Evolutionary conservation across 164 flowering plant species (phyloP).

Genomic region (Tinospora cordifolia): DNA sequence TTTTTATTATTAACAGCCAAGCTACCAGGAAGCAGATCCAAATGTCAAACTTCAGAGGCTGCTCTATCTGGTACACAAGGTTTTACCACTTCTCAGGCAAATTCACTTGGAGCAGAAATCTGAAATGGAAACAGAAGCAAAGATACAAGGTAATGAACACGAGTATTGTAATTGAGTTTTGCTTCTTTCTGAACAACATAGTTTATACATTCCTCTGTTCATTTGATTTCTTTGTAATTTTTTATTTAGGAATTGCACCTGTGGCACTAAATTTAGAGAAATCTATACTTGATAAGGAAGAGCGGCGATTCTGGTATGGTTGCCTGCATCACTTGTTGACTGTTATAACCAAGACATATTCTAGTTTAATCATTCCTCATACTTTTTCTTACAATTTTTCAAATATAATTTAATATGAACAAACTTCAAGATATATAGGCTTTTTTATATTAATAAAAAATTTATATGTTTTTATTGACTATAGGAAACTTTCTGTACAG

Average conservation of each 20-base stretch:
- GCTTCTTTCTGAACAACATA: background rate
- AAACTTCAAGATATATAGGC: too few relatives aligned
- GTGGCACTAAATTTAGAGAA: slow-evolving; percentile 32
- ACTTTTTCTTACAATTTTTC: background rate
- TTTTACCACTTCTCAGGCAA: slow-evolving; percentile 57
- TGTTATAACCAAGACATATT: slow-evolving; percentile 2
- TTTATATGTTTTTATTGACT: background rate
- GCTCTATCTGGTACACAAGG: slow-evolving; percentile 45
- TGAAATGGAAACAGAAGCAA: slow-evolving; percentile 48
- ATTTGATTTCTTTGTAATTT: slow-evolving; percentile 4
- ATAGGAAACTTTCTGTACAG: too few relatives aligned
- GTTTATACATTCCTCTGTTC: background rate
- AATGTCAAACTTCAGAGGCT: slow-evolving; percentile 38
- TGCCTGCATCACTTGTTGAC: slow-evolving; percentile 10
- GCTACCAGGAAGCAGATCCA: slow-evolving; percentile 27
- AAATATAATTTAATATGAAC: background rate
- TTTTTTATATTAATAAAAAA: background rate
- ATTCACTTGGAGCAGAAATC: slow-evolving; percentile 49
- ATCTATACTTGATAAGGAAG: slow-evolving; percentile 48
- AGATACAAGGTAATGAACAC: slow-evolving; percentile 38
- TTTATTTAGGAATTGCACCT: slow-evolving; percentile 31
- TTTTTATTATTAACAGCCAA: slow-evolving; percentile 29
- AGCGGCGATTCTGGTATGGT: slow-evolving; percentile 59
- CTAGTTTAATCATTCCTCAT: background rate
- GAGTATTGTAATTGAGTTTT: background rate